Base-by-base conservation (phyloP, 73 alveolate genomes). In the Tetrahymena borealis region DNA sequence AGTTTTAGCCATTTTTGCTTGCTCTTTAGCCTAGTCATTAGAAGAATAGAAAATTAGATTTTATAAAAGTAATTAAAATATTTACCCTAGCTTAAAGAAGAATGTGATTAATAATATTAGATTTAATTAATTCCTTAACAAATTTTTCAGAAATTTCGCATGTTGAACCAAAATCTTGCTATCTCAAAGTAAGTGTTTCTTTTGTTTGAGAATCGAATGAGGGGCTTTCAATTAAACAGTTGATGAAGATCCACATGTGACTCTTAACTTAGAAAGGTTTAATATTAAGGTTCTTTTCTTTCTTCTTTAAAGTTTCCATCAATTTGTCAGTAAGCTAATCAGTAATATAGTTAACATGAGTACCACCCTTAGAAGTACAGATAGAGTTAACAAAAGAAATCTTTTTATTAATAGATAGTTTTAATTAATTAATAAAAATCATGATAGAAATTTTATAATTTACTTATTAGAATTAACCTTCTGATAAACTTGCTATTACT, bases 301-400 rank as follows among this genome's bases (percentile, higher is more conserved):
- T 96, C 91, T 97, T 99, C 92, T 97, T 96, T 16, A 97, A 90
- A 35, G 91, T 95, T 20, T 96, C 98, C 37, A 96, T 78, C 33
- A 98, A 94, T 39, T 96, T 97, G 79, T 98, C 98, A 37, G 95
- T 95, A 18, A 99, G 95, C 95, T 99, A 98, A 77, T 99, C 99
- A n/a, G 98, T 91, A 8, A 99, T 96, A 93, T 98, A 97, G 94
- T 95, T 97, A 41, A 99, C 99, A 95, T 99, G 99, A 1, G 99
- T 99, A 10, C 99, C 99, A 1, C 99, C 99, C 93, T 97, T 97
- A 91, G 98, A 96, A 32, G 99, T 99, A 96, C 99, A 97, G 11
- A 99, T 99, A 12, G 99, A 97, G 96, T 99, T 99, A 38, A 99
- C 99, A 94, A 99, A 99, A 33, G 99, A 96, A 39, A 98, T 99